Evolutionary conservation across 2,329 filamentous ascomycete genomes (phyloP), one percentile per base, ranked within the genome.

Genomic region (Xylaria sp.): DNA sequence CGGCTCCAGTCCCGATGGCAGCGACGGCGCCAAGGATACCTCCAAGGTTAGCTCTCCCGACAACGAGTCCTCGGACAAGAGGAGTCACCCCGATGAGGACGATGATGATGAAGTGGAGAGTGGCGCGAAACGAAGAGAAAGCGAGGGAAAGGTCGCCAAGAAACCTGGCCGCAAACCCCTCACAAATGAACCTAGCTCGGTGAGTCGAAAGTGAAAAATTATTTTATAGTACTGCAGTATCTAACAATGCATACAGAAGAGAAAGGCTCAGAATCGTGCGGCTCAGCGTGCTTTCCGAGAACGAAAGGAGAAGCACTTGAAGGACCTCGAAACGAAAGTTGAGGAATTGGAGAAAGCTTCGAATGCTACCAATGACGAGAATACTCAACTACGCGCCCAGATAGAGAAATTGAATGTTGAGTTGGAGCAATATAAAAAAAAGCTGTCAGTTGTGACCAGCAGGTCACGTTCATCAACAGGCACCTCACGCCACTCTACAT

Each of bases 121-220:
- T 51, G 82, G 82, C 17, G 81, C 85, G 67, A 96, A 94, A 84
- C 88, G 93, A 72, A 89, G 92, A 68, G 94, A 97, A 81, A 89
- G 91, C 67, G 90, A 93, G 64, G 93, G 94, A 53, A 97, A 96
- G 82, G 86, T 90, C 51, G 89, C 93, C 27, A 98, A 98, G 88
- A 99, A 98, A 83, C 95, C 96, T 4, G 96, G 96, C 59, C 89
- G 96, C 71, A 99, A 99, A 85, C 96, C 95, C 21, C 85, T 98
- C 76, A 98, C 93, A 56, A 97, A 93, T 24, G 96, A 98, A 81
- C 96, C 96, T 27, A 98, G 93, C 74, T 96, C 94, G 73, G 95
- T 98, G 90, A 84, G 94, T 89, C 56, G 56, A 65, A 64, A 64
- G n/a, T 53, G 45, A 24, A 34, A 9, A 27, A 45, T 39, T 53